Base-by-base conservation (phyloP, 75 land plant species). In the Chamaecyparis obtusa region DNA sequence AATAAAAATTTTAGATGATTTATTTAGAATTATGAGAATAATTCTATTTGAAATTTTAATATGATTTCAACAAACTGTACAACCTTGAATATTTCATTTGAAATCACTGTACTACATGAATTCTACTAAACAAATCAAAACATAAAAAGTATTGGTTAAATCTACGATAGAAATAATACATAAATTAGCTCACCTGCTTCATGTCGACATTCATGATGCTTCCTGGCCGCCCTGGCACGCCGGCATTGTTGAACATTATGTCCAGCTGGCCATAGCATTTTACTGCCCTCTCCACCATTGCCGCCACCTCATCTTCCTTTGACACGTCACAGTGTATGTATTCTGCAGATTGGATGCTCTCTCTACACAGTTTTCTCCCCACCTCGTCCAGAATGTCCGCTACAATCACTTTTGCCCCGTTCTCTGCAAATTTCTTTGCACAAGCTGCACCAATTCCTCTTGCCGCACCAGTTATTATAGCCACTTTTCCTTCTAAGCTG, bases 221-320 rank as follows among this genome's bases (percentile, higher is more conserved):
- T 80, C 83, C 86, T 32, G 51, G 35, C 86, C 5, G 32, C 3
- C 49, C 75, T 17, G 37, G 16, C n/a, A 89, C 51, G 14, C 90
- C 90, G 0, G 90, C 90, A 55, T 89, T 89, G 85, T 83, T 89
- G 54, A 54, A 83, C 90, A 89, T 89, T 11, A 89, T 83, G 49
- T 89, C 90, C 13, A 89, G 90, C 21, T 49, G 60, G 0, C 87
- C 89, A 13, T 80, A 46, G 71, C 2, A 2, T 19, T 35, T 21
- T 6, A 89, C 8, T 24, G 90, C 90, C 60, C 19, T 30, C 21
- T 80, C 90, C 46, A 89, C 90, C 5, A 27, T 39, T 1, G 86
- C 67, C 5, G 48, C 54, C n/a, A 89, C 77, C 11, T 89, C 85
- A 0, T 30, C 85, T 48, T 89, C 90, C 64, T 87, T 37, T 9